Conservation (phyloP, 2,329 filamentous ascomycete genomes). For the Fusarium siculi region DNA sequence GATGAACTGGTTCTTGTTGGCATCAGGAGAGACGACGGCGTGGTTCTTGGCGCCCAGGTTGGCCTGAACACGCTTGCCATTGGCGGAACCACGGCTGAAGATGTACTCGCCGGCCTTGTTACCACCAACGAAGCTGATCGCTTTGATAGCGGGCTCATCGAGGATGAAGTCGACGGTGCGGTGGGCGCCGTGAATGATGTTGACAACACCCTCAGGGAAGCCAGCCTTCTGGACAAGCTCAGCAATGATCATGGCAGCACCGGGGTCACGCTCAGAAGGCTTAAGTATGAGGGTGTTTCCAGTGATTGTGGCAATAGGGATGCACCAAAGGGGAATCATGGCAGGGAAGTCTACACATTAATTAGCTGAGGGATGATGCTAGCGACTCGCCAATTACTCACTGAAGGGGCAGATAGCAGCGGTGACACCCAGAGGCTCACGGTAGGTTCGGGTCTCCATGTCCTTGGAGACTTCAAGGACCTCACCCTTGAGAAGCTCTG, state of each 20-base stretch:
- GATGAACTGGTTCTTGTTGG: slow-evolving; percentile 89
- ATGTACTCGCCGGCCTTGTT: slow-evolving; percentile 94
- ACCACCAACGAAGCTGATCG: slow-evolving; percentile 85
- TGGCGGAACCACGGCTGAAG: slow-evolving; percentile 79
- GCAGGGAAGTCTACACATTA: slow-evolving; percentile 80
- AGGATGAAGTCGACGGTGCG: slow-evolving; percentile 87
- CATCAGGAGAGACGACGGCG: slow-evolving; percentile 83
- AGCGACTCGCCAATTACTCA: slow-evolving; percentile 54
- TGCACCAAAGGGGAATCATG: slow-evolving; percentile 94
- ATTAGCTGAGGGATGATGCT: slow-evolving; percentile 13
- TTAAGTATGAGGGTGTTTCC: slow-evolving; percentile 88
- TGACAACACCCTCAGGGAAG: slow-evolving; percentile 84
- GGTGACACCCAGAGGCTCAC: slow-evolving; percentile 82
- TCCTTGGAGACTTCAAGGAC: slow-evolving; percentile 87
- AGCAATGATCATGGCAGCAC: slow-evolving; percentile 85
- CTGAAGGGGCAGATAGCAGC: slow-evolving; percentile 90
- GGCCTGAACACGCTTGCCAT: slow-evolving; percentile 89
- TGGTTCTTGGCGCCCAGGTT: slow-evolving; percentile 92
- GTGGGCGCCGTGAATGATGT: slow-evolving; percentile 83
- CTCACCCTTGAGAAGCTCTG: slow-evolving; percentile 84
- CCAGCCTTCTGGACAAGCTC: slow-evolving; percentile 83
- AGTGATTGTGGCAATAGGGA: slow-evolving; percentile 84
- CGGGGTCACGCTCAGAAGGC: slow-evolving; percentile 86
- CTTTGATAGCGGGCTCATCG: slow-evolving; percentile 86
- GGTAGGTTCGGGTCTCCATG: slow-evolving; percentile 87